These are phyloP conservation scores for Pythium apleroticum DNA, from an alignment of 352 stramenopile genomes.

Conservation along the genomic window DNA sequence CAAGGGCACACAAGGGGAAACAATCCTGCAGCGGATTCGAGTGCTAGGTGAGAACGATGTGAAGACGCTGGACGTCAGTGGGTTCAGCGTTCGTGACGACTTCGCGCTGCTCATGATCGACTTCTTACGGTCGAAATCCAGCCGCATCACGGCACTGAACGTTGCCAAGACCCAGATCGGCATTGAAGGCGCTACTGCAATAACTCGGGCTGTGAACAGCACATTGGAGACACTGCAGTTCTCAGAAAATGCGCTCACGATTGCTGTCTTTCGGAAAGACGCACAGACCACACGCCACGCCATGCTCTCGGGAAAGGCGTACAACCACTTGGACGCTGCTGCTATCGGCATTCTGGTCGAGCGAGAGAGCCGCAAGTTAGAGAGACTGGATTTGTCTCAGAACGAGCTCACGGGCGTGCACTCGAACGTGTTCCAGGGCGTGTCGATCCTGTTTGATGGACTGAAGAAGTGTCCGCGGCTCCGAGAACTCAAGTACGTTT, in stretches of 20 bases:
- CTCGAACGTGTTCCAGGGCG: slow-evolving; percentile 59
- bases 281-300: slow-evolving; percentile 32
- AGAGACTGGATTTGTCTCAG: slow-evolving; percentile 48
- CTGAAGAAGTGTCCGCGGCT: slow-evolving; percentile 53
- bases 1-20: slow-evolving; percentile 51
- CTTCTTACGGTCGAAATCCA: slow-evolving; percentile 55
- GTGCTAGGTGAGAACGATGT: slow-evolving; percentile 37
- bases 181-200: slow-evolving; percentile 35
- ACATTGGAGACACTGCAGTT: slow-evolving; percentile 52
- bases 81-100: slow-evolving; percentile 58
- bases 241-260: slow-evolving; percentile 37
- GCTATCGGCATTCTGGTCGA: slow-evolving; percentile 53
- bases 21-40: slow-evolving; percentile 53
- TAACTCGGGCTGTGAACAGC: slow-evolving; percentile 42
- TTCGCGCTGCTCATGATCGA: slow-evolving; percentile 55
- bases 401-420: slow-evolving; percentile 51
- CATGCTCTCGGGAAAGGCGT: slow-evolving; percentile 30
- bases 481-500: slow-evolving; percentile 50
- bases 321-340: slow-evolving; percentile 62
- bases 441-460: slow-evolving; percentile 41
- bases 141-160: slow-evolving; percentile 46
- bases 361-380: slow-evolving; percentile 46
- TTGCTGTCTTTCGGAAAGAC: slow-evolving; percentile 34
- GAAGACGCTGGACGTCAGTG: slow-evolving; percentile 47
- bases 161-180: slow-evolving; percentile 54